Percentiles rank a stretch among this genome's conserved stretches.
These are phyloP conservation scores for Skeletonema potamos DNA, from an alignment of 108 stramenopile genomes.

Conservation along the genomic window DNA sequence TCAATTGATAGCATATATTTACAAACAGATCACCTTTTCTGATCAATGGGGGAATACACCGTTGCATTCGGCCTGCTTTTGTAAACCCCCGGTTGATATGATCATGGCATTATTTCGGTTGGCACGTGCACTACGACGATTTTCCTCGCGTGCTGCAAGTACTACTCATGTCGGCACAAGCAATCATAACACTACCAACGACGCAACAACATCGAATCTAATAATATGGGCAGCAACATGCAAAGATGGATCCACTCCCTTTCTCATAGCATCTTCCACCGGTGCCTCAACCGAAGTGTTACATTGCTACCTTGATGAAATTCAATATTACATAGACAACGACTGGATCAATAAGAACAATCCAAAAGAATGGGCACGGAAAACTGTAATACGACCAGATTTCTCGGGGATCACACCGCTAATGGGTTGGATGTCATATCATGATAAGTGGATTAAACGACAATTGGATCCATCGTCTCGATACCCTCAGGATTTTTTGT, in stretches of 20 bases:
- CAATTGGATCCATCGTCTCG: neutral
- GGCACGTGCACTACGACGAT: constrained; percentile 8
- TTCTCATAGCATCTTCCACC: constrained; percentile 38
- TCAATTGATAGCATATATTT: neutral
- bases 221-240: constrained; percentile 26
- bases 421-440: constrained; percentile 26
- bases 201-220: neutral
- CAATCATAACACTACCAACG: neutral
- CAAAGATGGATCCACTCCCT: constrained; percentile 30
- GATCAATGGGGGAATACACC: constrained; percentile 46
- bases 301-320: constrained; percentile 30
- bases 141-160: neutral
- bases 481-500: neutral
- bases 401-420: constrained; percentile 15
- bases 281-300: constrained; percentile 17
- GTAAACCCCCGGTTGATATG: constrained; percentile 20
- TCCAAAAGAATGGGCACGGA: constrained; percentile 4
- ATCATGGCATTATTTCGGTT: constrained; percentile 20
- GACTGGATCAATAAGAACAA: constrained; percentile 1
- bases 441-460: constrained; percentile 4
- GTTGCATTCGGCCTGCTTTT: constrained; percentile 32
- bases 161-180: neutral
- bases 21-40: constrained; percentile 10
- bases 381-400: constrained; percentile 20
- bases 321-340: constrained; percentile 29